Conservation (phyloP, 371 early-diverging fungal species). For the Lichtheimia hyalospora region DNA sequence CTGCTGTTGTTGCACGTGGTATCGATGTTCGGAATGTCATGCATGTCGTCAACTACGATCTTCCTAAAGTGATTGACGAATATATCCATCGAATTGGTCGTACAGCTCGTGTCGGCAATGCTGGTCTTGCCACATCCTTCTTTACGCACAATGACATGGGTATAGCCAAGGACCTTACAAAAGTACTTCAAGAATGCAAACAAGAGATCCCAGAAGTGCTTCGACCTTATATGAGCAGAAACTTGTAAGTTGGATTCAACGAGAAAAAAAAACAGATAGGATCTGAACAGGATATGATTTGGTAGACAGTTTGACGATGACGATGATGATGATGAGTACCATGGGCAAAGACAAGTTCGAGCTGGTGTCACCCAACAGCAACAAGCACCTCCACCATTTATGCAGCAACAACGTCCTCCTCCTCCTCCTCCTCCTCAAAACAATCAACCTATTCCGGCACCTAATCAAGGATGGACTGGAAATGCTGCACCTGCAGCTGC, state of each 20-base stretch:
- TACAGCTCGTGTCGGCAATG: constrained; percentile 75
- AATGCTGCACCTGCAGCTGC: too few species aligned
- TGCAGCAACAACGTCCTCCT: background rate
- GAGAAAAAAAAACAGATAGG: too few species aligned
- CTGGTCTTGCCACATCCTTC: constrained; percentile 79
- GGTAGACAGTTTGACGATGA: background rate
- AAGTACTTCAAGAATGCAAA: constrained; percentile 79
- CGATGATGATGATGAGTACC: background rate
- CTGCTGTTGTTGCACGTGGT: constrained; percentile 93
- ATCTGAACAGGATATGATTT: background rate
- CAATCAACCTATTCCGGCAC: too few species aligned
- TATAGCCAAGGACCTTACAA: constrained; percentile 66
- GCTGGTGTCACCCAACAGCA: background rate
- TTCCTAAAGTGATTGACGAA: constrained; percentile 75
- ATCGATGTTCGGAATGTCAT: constrained; percentile 84
- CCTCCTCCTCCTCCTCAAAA: background rate
- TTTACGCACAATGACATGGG: constrained; percentile 50
- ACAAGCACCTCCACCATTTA: too few species aligned
- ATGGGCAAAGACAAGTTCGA: background rate
- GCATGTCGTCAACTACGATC: constrained; percentile 87
- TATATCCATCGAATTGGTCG: constrained; percentile 87
- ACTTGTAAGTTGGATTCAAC: constrained; percentile 2
- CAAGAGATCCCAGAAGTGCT: constrained; percentile 80
- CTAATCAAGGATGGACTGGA: too few species aligned
- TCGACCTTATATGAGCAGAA: constrained; percentile 30